Base-by-base conservation (phyloP, 805 yeast species). In the Myxozyma neotropica region DNA sequence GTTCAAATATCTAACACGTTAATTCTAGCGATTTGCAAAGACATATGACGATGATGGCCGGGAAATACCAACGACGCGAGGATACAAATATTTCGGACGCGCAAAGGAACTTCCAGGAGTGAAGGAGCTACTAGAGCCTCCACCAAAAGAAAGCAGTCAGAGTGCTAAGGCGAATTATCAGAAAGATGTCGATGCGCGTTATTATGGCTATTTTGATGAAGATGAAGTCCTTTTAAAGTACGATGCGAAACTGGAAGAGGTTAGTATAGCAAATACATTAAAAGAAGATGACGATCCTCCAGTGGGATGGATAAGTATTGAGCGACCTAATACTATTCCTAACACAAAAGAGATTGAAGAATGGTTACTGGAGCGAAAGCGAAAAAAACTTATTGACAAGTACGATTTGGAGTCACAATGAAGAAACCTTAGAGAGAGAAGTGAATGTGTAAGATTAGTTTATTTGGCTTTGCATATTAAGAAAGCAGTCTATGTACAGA, bases 21-120 rank as follows among this genome's bases (percentile, higher is more conserved):
- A 8, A 27, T 12, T 38, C 2, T 31, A 63, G 67, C 52, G 66
- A 29, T 50, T 59, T 38, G 60, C 61, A 21, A 60, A 55, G n/a
- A 53, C 53, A 21, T 64, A 59, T 40, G 68, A 58, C 19, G 65
- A 66, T 49, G 64, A 64, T 45, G 68, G 68, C 4, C 52, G 59
- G 4, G 70, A 67, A 48, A 58, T 69, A 4, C 74, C 72, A 26
- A 55, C 68, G 1, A 70, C 81, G 1, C 76, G 80, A 40, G 90
- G 90, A 0, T 83, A 83, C 64, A 75, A 87, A 56, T 92, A 88
- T 72, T 92, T 83, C 73, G 97, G 97, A 0, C 74, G 96, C 50
- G 96, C 96, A 0, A 78, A 82, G 53, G 93, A 89, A 45, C 73
- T 91, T 7, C 87, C 90, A 0, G 96, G 88, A 62, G 92, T 87